Base-by-base conservation (phyloP, 2,329 filamentous ascomycete genomes). In the Aureobasidium sp. region DNA sequence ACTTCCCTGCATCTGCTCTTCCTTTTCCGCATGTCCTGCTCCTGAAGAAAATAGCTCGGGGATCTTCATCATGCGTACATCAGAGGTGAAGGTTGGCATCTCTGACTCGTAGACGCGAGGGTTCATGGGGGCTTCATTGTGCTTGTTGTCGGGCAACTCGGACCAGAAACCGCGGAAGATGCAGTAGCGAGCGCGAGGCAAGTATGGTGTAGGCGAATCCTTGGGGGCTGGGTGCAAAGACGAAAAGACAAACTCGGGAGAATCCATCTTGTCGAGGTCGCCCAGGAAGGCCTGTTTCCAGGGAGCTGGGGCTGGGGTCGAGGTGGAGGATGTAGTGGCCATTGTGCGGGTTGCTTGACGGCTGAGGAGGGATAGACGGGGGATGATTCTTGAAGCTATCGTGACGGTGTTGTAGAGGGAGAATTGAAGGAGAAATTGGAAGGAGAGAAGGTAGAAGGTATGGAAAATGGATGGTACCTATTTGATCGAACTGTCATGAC, bases 101-200 rank as follows among this genome's bases (percentile, higher is more conserved):
- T 97, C 91, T 67, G 85, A 90, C 69, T 89, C 86, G 71, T 84
- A 96, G 0, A 83, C 75, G 7, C 76, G 67, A 5, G 89, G 86
- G 73, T 97, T 97, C 65, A 80, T 79, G 65, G 85, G 80, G 3
- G 90, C 88, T 37, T 83, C 77, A 74, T 94, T 93, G 73, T 86
- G 85, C 47, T 85, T 82, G 74, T 92, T 90, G 58, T 79, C 79
- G 4, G 88, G 86, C 1, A 96, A 78, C 61, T 82, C 81, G 0
- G 86, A 86, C 84, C 89, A 96, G 76, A 96, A 86, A 67, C 91
- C 91, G 64, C 93, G 88, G 76, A 86, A 93, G 69, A 96, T 85
- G 75, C 92, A 94, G 69, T 85, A 91, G 59, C 91, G 85, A 9
- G 85, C 87, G 60, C 90, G 83, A 0, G 80, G 77, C 2, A 79